Evolutionary conservation across 768 basidiomycete species (phyloP).

Genomic region (Amylocystis lapponica): DNA sequence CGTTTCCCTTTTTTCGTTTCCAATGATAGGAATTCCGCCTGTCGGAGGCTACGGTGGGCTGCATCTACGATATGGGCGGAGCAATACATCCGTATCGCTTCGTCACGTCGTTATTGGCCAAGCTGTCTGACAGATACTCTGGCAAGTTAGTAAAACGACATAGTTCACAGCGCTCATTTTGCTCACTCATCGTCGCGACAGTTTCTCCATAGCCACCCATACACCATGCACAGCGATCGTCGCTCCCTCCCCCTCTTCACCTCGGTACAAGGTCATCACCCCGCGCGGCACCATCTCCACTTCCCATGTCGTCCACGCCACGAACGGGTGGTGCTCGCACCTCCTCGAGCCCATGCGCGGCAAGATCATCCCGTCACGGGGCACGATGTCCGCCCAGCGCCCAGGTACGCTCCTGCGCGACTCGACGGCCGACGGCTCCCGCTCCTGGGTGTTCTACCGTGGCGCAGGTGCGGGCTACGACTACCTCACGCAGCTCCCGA

Average conservation of each 20-base stretch:
- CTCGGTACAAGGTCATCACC: conserved; percentile 52
- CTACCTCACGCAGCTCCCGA: conserved; percentile 61
- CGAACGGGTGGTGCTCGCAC: conserved; percentile 78
- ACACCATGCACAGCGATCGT: conserved; percentile 56
- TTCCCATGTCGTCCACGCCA: conserved; percentile 72
- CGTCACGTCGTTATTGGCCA: conserved; percentile 52
- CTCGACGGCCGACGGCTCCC: conserved; percentile 29
- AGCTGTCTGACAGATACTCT: conserved; percentile 42
- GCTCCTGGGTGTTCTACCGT: conserved; percentile 58
- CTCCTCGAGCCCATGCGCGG: conserved; percentile 57
- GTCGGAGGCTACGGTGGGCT: conserved; percentile 39
- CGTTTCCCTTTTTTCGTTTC: too few species aligned
- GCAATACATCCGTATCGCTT: conserved; percentile 68
- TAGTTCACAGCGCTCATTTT: neutral
- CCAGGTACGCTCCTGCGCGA: conserved; percentile 35
- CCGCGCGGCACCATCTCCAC: conserved; percentile 52
- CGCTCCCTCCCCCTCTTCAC: conserved; percentile 19
- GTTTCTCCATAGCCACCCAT: conserved; percentile 53
- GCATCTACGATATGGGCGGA: conserved; percentile 49
- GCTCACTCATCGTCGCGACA: conserved; percentile 17
- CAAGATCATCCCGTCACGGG: conserved; percentile 57
- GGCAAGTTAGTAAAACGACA: too few species aligned
- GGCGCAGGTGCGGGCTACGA: conserved; percentile 41
- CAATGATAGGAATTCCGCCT: conserved; percentile 44
- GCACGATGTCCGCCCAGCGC: conserved; percentile 60